A percentile compares a stretch with the other conserved stretches of the same genome.
These are phyloP conservation scores for Tillandsia fasciculata DNA, from an alignment of 176 grass and related monocot species.

Conservation along the genomic window DNA sequence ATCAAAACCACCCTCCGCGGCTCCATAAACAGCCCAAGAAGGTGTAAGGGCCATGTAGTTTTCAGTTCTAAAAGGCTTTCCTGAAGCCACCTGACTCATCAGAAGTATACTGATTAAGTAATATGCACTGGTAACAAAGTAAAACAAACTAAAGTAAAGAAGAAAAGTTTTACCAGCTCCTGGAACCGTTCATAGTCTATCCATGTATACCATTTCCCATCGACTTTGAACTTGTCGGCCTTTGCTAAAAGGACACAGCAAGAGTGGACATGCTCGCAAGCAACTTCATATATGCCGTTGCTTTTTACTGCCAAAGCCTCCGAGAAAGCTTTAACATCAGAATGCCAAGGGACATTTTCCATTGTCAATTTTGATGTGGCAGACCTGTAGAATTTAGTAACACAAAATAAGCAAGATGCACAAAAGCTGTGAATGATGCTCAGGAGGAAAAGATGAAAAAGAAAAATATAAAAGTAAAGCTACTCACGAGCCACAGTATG, in stretches of 20 bases:
- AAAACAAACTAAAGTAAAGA: background rate
- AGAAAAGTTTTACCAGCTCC: constrained; percentile 61
- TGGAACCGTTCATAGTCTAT: constrained; percentile 88
- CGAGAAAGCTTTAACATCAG: constrained; percentile 86
- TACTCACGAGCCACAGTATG: constrained; percentile 94
- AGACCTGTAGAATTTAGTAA: constrained; percentile 34
- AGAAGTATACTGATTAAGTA: constrained; percentile 11
- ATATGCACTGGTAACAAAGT: constrained; percentile 1
- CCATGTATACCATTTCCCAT: constrained; percentile 89
- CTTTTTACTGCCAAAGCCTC: constrained; percentile 78
- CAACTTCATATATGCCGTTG: constrained; percentile 59
- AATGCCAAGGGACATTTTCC: constrained; percentile 98
- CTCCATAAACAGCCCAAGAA: constrained; percentile 84
- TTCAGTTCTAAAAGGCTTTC: constrained; percentile 61
- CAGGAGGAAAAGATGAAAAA: constrained; percentile 7
- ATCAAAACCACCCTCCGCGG: constrained; percentile 81
- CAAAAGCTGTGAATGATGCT: background rate
- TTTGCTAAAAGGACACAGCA: constrained; percentile 88
- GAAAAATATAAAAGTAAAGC: background rate
- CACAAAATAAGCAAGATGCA: constrained; percentile 7
- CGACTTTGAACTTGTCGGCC: constrained; percentile 76
- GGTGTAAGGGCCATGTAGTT: constrained; percentile 77
- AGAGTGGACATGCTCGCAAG: constrained; percentile 92
- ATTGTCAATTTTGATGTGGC: constrained; percentile 95
- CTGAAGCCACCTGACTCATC: constrained; percentile 56